These are phyloP conservation scores for Calendula officinalis DNA, from an alignment of 129 eudicot species.

Conservation along the genomic window DNA sequence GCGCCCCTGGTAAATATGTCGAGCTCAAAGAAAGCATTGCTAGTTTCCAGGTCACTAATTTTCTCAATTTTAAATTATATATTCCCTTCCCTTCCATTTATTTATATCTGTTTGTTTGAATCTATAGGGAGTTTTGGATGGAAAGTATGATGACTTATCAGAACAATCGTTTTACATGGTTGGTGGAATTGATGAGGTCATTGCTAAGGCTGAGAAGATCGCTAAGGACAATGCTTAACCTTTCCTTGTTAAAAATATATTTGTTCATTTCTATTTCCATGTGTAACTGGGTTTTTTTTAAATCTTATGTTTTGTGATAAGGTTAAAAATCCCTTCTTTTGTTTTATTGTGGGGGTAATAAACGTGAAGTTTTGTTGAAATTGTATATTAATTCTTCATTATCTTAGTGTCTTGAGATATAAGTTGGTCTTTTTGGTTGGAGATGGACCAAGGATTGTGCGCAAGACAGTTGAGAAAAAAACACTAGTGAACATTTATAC, in stretches of 20 bases:
- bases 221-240: slow-evolving; percentile 34
- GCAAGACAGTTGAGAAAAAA: too few species aligned
- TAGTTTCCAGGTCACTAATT: slow-evolving; percentile 40
- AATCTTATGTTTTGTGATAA: too few species aligned
- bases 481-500: too few species aligned
- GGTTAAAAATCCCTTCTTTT: too few species aligned
- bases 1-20: slow-evolving; percentile 49
- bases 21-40: slow-evolving; percentile 42
- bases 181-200: slow-evolving; percentile 51
- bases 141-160: slow-evolving; percentile 38
- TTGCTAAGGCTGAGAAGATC: slow-evolving; percentile 49
- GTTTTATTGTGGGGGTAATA: too few species aligned
- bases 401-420: too few species aligned
- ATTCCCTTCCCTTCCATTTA: background rate
- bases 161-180: slow-evolving; percentile 47
- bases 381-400: too few species aligned
- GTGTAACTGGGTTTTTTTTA: too few species aligned
- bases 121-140: slow-evolving; percentile 42
- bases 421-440: too few species aligned
- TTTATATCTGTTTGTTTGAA: background rate
- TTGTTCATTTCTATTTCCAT: too few species aligned
- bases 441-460: too few species aligned
- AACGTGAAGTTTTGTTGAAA: too few species aligned
- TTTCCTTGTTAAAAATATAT: slow-evolving; percentile 2
- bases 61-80: background rate